Percentiles rank a stretch among this genome's conserved stretches.
Conservation (phyloP, 768 basidiomycete species). For the Lactarius akahatsu region DNA sequence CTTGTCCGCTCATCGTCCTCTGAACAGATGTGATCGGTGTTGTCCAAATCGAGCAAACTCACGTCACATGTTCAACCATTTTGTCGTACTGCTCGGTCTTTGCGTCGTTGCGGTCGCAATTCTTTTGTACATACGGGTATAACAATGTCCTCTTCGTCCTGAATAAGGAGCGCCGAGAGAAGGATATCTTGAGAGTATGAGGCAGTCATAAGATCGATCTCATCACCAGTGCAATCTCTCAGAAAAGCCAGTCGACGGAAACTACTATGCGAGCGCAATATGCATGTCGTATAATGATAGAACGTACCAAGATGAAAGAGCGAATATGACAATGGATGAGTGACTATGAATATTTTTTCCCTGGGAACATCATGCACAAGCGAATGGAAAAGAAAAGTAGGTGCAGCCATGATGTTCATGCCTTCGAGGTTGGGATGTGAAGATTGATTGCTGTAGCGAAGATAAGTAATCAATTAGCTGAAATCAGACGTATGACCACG, state of each 20-base stretch:
- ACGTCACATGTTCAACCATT: neutral
- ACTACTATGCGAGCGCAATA: slow-evolving; percentile 26
- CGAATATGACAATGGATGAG: slow-evolving; percentile 23
- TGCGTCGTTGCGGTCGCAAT: neutral
- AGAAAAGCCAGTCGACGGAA: slow-evolving; percentile 10
- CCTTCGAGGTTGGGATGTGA: slow-evolving; percentile 81
- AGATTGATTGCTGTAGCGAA: slow-evolving; percentile 71
- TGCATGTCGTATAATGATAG: slow-evolving; percentile 31
- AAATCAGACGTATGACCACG: slow-evolving; percentile 23
- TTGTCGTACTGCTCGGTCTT: neutral
- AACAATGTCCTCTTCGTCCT: neutral
- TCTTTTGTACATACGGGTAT: neutral
- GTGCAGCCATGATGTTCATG: slow-evolving; percentile 41
- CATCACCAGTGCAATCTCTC: slow-evolving; percentile 15
- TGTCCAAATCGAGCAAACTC: neutral
- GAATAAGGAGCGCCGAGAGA: neutral
- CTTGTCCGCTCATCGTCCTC: neutral
- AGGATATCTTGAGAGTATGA: neutral
- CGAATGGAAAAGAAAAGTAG: slow-evolving; percentile 30
- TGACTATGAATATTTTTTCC: slow-evolving; percentile 20
- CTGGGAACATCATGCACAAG: slow-evolving; percentile 25
- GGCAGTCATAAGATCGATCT: neutral
- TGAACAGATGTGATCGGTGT: slow-evolving; percentile 14
- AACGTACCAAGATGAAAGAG: slow-evolving; percentile 16
- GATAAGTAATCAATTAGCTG: neutral